Conservation (phyloP, 2,329 filamentous ascomycete genomes). For the Coleophoma crateriformis region DNA sequence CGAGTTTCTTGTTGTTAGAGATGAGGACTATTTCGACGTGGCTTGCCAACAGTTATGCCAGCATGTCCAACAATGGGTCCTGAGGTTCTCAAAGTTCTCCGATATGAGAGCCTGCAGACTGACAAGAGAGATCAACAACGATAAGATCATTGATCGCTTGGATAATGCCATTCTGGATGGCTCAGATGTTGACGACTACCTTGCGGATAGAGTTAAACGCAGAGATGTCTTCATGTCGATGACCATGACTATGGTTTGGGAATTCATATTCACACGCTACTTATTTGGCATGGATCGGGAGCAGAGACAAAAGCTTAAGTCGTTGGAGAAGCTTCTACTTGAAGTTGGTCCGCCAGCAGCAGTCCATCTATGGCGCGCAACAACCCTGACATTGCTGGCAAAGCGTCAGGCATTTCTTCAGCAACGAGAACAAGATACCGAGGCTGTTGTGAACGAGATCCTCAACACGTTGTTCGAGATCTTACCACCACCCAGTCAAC, state of each 20-base stretch:
- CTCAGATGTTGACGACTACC: slow-evolving; percentile 83
- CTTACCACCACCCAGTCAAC: slow-evolving; percentile 77
- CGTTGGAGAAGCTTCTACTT: slow-evolving; percentile 82
- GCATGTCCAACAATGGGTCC: slow-evolving; percentile 94
- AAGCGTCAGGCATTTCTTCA: slow-evolving; percentile 73
- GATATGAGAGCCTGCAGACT: slow-evolving; percentile 83
- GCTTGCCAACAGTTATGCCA: slow-evolving; percentile 93
- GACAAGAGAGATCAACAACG: slow-evolving; percentile 79
- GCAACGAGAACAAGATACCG: slow-evolving; percentile 84
- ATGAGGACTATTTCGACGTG: slow-evolving; percentile 93
- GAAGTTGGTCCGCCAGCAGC: slow-evolving; percentile 84
- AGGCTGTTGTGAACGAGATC: slow-evolving; percentile 91
- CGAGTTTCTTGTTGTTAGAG: slow-evolving; percentile 71
- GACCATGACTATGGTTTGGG: slow-evolving; percentile 99
- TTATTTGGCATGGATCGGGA: slow-evolving; percentile 98
- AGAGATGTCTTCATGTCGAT: slow-evolving; percentile 98
- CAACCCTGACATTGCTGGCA: slow-evolving; percentile 84
- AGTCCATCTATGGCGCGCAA: slow-evolving; percentile 96
- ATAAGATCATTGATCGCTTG: slow-evolving; percentile 88
- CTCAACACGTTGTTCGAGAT: slow-evolving; percentile 79
- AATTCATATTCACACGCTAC: slow-evolving; percentile 96
- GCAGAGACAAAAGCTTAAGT: slow-evolving; percentile 95
- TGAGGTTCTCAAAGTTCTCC: slow-evolving; percentile 96
- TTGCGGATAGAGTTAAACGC: slow-evolving; percentile 80
- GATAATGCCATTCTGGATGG: slow-evolving; percentile 94